Evolutionary conservation across 768 basidiomycete genomes (phyloP).

Genomic region (Boletus huronensis): DNA sequence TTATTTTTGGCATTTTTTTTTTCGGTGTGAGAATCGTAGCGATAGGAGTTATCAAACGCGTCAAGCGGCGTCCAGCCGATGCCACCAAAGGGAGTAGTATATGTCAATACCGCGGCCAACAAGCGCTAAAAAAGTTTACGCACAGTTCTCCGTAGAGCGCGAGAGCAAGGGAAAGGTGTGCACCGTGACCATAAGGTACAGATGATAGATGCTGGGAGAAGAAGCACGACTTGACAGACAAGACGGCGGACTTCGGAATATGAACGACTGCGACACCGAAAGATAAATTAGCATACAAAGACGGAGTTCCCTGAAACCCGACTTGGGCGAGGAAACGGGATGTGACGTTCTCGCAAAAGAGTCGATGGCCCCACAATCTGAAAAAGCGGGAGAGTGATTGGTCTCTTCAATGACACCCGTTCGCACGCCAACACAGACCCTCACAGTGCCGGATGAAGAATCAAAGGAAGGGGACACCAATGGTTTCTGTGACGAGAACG

Average conservation of each 20-base stretch:
- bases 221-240: conserved; percentile 58
- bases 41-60: conserved; percentile 4
- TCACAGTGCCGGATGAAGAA: not conserved
- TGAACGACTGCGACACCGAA: conserved; percentile 46
- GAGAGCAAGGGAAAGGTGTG: conserved; percentile 58
- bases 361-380: not conserved
- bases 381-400: not conserved
- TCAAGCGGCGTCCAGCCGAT: conserved; percentile 14
- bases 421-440: not conserved
- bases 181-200: conserved; percentile 52
- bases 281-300: conserved; percentile 7
- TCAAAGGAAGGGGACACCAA: not conserved
- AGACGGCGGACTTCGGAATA: conserved; percentile 59
- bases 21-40: conserved; percentile 10
- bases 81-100: conserved; percentile 4
- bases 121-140: conserved; percentile 23
- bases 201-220: conserved; percentile 42
- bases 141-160: conserved; percentile 68
- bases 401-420: not conserved
- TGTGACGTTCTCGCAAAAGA: not conserved
- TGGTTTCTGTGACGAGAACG: conserved; percentile 3
- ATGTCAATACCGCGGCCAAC: conserved; percentile 6
- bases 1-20: conserved; percentile 20
- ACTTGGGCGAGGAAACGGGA: not conserved
- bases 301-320: not conserved